Base-by-base conservation (phyloP, 495 filamentous ascomycete species). In the Neurospora sp. region DNA sequence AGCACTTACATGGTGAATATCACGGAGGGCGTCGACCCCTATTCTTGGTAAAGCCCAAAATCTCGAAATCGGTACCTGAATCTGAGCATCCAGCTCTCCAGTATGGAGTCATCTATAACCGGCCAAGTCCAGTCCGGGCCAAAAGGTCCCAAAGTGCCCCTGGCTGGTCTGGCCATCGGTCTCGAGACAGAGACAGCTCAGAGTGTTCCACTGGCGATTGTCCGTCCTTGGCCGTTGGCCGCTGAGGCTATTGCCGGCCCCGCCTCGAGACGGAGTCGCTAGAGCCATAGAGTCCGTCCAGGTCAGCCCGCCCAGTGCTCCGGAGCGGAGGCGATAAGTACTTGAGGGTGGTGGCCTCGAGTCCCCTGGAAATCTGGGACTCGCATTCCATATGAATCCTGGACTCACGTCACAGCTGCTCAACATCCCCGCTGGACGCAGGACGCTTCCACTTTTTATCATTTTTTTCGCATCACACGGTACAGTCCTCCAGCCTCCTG, bases 401-500 rank as follows among this genome's bases (percentile, higher is more conserved):
- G 54, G 27, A 66, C 54, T 41, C 69, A 73, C 72, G 59, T 71
- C 72, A 73, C 69, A 73, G 39, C 66, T 46, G 37, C 35, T 70
- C 66, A 62, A 39, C 72, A 69, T 71, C 46, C 72, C 70, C 72
- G 31, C 38, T 38, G 72, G 62, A 62, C 69, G 39, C 59, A 42
- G 66, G 72, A 73, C 54, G 69, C 75, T 76, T 72, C 71, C 70
- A 42, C 54, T 72, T 74, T 74, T 72, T 74, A 66, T 77, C 71
- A 72, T 71, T 27, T 48, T 48, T 73, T 73, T 75, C 69, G 42
- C 77, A 78, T 78, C 77, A 77, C 77, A 78, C 77, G 77, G 70
- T 78, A 72, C 75, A 71, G 38, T 35, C 71, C 44, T 72, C 72
- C 54, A 74, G 70, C 72, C 75, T 76, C 73, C 74, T 23, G 75